Evolutionary conservation across 305 asterid species (phyloP), one percentile per base, ranked within the genome.

Genomic region (Withania somnifera): DNA sequence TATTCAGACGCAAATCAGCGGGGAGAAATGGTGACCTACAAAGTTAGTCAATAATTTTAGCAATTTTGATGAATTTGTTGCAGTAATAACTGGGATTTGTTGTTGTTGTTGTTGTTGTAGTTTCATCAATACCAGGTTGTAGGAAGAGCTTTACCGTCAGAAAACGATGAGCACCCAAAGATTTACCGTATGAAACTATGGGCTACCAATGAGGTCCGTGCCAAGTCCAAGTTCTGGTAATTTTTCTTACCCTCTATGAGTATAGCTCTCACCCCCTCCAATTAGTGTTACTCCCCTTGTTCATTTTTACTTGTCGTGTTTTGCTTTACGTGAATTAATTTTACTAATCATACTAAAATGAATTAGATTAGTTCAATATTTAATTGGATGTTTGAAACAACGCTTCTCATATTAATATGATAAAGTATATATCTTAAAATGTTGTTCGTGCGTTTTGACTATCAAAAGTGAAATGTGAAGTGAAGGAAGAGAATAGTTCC

Each of bases 91-190:
- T 68, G 32, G 8, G 5, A 13, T 34, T 54, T 75, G 15, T 32
- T 15, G 4, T 30, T 30, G 19, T 80, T 67, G 63, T 77, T 53
- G 32, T 15, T 81, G 8, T 69, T 77, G 89, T 88, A 93, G 98
- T 91, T 91, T 83, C 98, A 91, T 88, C 98, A 92, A 85, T 92
- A 89, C 89, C 98, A 94, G 89, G 98, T 94, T 85, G 98, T 92
- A 42, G 98, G 97, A 11, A 89, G 98, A 87, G 98, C 90, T 83
- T 83, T 92, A 82, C 97, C 97, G 47, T 86, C 98, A 56, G 98
- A 94, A 90, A 75, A 88, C 17, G 98, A 93, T 60, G 94, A 91
- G 81, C 94, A 90, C 36, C 98, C 98, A 1, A 92, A 93, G 92
- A 93, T 93, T 86, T 93, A 89, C 84, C 91, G 98, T 53, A 93